A percentile compares a stretch with the other conserved stretches of the same genome.
phyloP scores from a whole-genome alignment of 192 early-diverging fungal genomes.

The Coemansia guatemalensis region DNA sequence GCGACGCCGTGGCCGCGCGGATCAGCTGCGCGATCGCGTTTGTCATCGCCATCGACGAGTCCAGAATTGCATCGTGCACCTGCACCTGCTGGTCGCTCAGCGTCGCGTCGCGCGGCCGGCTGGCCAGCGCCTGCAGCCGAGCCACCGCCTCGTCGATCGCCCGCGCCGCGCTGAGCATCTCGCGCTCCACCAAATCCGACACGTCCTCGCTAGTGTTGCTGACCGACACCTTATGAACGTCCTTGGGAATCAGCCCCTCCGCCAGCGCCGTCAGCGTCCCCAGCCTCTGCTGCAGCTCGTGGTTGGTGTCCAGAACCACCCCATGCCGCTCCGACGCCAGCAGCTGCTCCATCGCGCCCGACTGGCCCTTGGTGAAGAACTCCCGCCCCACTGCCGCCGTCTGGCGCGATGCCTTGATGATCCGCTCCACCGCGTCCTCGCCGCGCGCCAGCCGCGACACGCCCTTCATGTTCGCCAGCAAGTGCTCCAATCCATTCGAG shows the following conservation, averaged over 20 bases:
- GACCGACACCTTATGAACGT: slow-evolving; percentile 48
- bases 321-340: slow-evolving; percentile 65
- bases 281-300: slow-evolving; percentile 73
- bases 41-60: slow-evolving; percentile 90
- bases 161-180: slow-evolving; percentile 88
- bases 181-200: slow-evolving; percentile 87
- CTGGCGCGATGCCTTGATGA: slow-evolving; percentile 64
- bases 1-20: slow-evolving; percentile 88
- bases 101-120: slow-evolving; percentile 69
- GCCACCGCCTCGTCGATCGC: slow-evolving; percentile 90
- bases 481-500: slow-evolving; percentile 77
- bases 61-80: slow-evolving; percentile 87
- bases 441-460: slow-evolving; percentile 77
- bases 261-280: slow-evolving; percentile 69
- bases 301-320: slow-evolving; percentile 72
- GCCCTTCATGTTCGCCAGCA: slow-evolving; percentile 88
- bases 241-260: slow-evolving; percentile 72
- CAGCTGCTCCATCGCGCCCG: slow-evolving; percentile 63
- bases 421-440: slow-evolving; percentile 78
- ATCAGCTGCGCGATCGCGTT: slow-evolving; percentile 94
- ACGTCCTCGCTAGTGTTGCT: slow-evolving; percentile 68
- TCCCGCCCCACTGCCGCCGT: slow-evolving; percentile 67
- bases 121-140: slow-evolving; percentile 76
- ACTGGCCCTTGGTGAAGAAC: slow-evolving; percentile 90
- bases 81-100: slow-evolving; percentile 75